A percentile compares a stretch with the other conserved stretches of the same genome.
These are phyloP conservation scores for Delonix regia DNA, from an alignment of 306 rosid species.

Conservation along the genomic window DNA sequence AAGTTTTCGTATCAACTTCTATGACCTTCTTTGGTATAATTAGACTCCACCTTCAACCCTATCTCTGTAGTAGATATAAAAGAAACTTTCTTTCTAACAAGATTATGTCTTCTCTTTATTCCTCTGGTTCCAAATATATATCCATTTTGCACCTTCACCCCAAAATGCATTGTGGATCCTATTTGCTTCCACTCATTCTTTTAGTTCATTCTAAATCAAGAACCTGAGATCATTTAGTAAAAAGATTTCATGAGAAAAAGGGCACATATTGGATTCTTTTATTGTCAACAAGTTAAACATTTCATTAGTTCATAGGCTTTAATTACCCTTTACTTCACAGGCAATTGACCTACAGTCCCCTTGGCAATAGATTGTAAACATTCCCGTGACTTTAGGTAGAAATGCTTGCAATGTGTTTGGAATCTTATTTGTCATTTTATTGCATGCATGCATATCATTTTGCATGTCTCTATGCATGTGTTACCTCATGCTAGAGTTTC, in stretches of 20 bases:
- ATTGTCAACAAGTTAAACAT: slow-evolving; percentile 1
- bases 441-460: neutral
- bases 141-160: neutral
- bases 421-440: slow-evolving; percentile 2
- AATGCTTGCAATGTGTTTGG: neutral
- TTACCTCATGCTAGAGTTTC: neutral
- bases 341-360: neutral
- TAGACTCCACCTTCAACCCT: neutral
- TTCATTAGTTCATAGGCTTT: neutral
- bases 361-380: neutral
- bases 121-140: neutral
- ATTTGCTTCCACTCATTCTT: neutral
- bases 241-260: neutral
- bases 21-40: neutral
- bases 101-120: neutral
- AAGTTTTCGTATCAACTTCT: neutral
- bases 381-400: neutral
- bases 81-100: neutral
- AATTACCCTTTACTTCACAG: neutral
- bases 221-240: neutral
- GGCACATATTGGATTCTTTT: neutral
- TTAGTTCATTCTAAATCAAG: neutral
- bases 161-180: neutral
- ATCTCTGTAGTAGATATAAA: neutral
- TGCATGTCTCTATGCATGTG: neutral